Evolutionary conservation across 495 filamentous ascomycete species (phyloP).

Genomic region (Staphylotrichum tortipilum): DNA sequence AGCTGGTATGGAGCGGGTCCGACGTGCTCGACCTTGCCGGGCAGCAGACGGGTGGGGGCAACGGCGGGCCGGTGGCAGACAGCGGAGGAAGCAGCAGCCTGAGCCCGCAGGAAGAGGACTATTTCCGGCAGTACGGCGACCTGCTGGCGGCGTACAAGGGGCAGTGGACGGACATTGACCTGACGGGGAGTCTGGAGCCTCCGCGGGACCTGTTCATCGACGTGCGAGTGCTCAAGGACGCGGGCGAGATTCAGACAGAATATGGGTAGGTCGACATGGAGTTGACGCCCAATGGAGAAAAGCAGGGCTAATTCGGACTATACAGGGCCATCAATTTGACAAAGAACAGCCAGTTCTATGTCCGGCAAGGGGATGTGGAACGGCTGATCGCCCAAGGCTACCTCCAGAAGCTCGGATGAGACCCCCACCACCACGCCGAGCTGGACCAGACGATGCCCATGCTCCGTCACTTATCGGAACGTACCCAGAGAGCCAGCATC

Average conservation of each 20-base stretch:
- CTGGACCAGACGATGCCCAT: too few relatives aligned
- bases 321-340: conserved; percentile 92
- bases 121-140: conserved; percentile 83
- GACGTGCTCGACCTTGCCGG: conserved; percentile 56
- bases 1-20: conserved; percentile 83
- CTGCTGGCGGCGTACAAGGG: conserved; percentile 94
- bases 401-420: conserved; percentile 67
- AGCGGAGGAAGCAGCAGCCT: conserved; percentile 59
- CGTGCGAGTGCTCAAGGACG: conserved; percentile 92
- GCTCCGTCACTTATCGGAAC: too few relatives aligned
- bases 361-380: conserved; percentile 94
- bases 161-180: conserved; percentile 96
- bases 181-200: conserved; percentile 91
- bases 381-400: conserved; percentile 94
- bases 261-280: conserved; percentile 66
- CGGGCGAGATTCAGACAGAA: conserved; percentile 97
- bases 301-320: conserved; percentile 12
- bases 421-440: too few relatives aligned
- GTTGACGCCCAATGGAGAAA: not conserved
- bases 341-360: conserved; percentile 97
- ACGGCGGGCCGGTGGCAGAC: conserved; percentile 28
- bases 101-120: conserved; percentile 96
- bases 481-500: too few relatives aligned
- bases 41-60: conserved; percentile 26
- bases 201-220: conserved; percentile 96